Percentiles rank a stretch among this genome's conserved stretches.
Evolutionary conservation across 441 rosid species (phyloP).

Genomic region (Hura crepitans): DNA sequence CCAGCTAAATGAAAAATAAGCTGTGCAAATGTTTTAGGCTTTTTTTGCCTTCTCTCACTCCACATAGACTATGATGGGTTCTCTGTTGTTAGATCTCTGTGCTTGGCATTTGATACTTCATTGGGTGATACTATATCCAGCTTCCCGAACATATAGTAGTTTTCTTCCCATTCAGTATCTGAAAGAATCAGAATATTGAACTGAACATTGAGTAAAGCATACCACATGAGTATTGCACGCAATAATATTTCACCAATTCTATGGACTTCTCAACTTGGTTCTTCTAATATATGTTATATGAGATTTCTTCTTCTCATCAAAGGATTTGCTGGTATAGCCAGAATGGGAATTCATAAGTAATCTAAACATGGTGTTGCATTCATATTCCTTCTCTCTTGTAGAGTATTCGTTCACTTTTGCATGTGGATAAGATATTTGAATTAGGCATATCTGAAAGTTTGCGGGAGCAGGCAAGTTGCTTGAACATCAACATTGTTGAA

Average conservation of each 20-base stretch:
- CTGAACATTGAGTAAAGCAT: neutral
- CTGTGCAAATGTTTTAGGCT: neutral
- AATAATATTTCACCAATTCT: neutral
- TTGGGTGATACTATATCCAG: neutral
- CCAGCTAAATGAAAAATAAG: neutral
- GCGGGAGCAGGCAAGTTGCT: slow-evolving; percentile 55
- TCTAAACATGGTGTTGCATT: slow-evolving; percentile 6
- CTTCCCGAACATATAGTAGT: neutral
- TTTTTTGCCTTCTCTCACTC: neutral
- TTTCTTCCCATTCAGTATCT: neutral
- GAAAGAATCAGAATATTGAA: neutral
- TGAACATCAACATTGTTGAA: slow-evolving; percentile 62
- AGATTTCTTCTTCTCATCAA: neutral
- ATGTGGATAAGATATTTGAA: slow-evolving; percentile 79
- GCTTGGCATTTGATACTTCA: neutral
- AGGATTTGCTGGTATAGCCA: neutral
- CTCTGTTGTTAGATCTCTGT: neutral
- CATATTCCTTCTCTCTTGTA: slow-evolving; percentile 29
- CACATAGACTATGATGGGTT: neutral
- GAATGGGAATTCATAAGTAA: neutral
- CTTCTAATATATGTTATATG: neutral
- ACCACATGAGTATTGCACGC: neutral
- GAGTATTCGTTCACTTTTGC: slow-evolving; percentile 83
- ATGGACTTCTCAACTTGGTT: neutral
- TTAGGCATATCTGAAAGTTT: slow-evolving; percentile 73